Base-by-base conservation (phyloP, 805 yeast species). In the Candida pini region DNA sequence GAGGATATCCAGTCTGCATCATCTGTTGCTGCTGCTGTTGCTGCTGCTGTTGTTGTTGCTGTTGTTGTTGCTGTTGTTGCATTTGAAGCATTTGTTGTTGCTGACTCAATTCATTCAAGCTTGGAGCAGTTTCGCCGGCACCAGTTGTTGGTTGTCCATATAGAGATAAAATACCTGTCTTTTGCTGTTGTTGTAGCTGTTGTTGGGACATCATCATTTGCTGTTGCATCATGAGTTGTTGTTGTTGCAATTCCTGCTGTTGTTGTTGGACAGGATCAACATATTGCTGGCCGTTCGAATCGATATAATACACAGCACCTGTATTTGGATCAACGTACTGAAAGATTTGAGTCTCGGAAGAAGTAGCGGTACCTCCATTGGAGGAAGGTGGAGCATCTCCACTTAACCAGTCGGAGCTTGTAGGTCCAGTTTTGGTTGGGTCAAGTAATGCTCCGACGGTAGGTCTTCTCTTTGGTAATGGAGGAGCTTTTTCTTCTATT, bases 281-380 rank as follows among this genome's bases (percentile, higher is more conserved):
- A 43, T 71, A 72, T 48, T 80, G 83, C 47, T 81, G 87, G 2
- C 81, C 81, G 29, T 71, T 76, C 9, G 78, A 69, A 48, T 82
- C 89, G 23, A 81, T 73, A 47, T 81, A 82, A 22, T 73, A 68
- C 4, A 80, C 58, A 31, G 75, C 70, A 9, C 90, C 89, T 0
- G 87, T 79, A 6, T 70, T 62, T 3, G 88, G 87, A 47, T 82
- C 89, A 15, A 80, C 67, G 51, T 77, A 82, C 49, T 81, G 90
- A 47, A 62, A 81, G 57, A 67, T 76, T 55, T 64, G 81, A 41
- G 62, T 37, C 24, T 61, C 51, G 38, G 49, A 54, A 33, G 50
- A 54, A 6, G 44, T 51, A 9, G 49, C 61, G 2, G 35, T 23
- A n/a, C 33, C 21, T 14, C 14, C 13, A n/a, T 26, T 19, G 21